Base-by-base conservation (phyloP, 164 flowering plant species). In the Houttuynia cordata region DNA sequence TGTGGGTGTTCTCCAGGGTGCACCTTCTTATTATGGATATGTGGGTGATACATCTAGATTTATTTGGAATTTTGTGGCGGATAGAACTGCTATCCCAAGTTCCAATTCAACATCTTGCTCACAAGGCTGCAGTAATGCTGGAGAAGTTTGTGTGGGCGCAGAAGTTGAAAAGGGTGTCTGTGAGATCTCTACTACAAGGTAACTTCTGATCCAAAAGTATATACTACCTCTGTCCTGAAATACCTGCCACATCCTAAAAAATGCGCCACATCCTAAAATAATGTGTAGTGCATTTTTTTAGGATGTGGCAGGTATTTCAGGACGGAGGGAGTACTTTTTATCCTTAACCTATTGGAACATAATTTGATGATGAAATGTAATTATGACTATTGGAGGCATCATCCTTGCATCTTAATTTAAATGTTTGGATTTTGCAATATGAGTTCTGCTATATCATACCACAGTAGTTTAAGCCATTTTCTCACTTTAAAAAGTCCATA, bases 11-110 rank as follows among this genome's bases (percentile, higher is more conserved):
- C 59, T 93, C 22, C 40, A 72, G 62, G 90, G 79, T 54, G 80
- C 79, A 37, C 98, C 97, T 70, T 72, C 88, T 1, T 64, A 84
- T 20, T 47, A 74, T 69, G 78, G 66, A 40, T 70, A 70, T 70
- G 81, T 74, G 0, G 69, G 70, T 59, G 97, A 93, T 64, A 59
- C 79, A 60, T 80, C 98, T 56, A 76, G 98, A 65, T 90, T 93
- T 51, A 51, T 89, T 24, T 90, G 94, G 94, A 87, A 87, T 69
- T 93, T 87, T 76, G 64, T 93, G 62, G 96, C 97, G 10, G 92
- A 93, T 40, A 82, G 71, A 70, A 90, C 97, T 55, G 79, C 98
- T 49, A 51, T 30, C 39, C 78, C 67, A 4, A 67, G 53, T 50
- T 61, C 68, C 45, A 76, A 77, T 69, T 54, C 25, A 24, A 72